Evolutionary conservation across 352 stramenopile genomes (phyloP), one percentile per base, ranked within the genome.

Genomic region (Phytophthora meadii): DNA sequence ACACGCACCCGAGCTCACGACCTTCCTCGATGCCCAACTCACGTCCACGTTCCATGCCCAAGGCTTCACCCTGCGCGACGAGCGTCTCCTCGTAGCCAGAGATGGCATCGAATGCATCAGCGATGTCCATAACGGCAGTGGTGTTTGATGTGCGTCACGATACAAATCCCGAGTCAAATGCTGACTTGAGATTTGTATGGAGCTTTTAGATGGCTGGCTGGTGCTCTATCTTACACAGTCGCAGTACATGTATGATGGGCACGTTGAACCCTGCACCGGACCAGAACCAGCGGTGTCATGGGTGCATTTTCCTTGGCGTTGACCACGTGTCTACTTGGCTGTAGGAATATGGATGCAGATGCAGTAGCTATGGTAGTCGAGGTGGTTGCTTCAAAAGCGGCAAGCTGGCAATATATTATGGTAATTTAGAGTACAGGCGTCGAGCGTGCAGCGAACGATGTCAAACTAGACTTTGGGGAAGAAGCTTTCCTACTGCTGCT

Each of bases 61-160:
- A 48, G 52, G 84, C 76, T 46, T 92, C 82, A 17, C 82, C 83
- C 63, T 93, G 74, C 10, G 84, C 82, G 22, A 93, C 76, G 41
- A 87, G 68, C 50, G 84, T 73, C 76, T 88, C 82, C 62, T 93
- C 84, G 69, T 79, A 91, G 54, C 75, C 72, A 9, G 73, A 84
- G 72, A 91, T 90, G 46, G 84, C 79, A 54, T 93, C 82, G 65
- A 93, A 91, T 32, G 82, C 84, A 56, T 88, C 82, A 52, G 65
- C 73, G 49, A 93, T 81, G 75, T 91, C 79, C 81, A 88, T 89
- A 34, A 17, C 34, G 62, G 45, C 54, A 27, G 41, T 65, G 17
- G 49, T 55, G 36, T 39, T 36, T 32, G 17, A 24, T 19, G 30
- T 45, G 30, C 7, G n/a, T 22, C 39, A 36, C 30, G 9, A 54